Base-by-base conservation (phyloP, 441 rosid genomes). In the Brassica balearica region DNA sequence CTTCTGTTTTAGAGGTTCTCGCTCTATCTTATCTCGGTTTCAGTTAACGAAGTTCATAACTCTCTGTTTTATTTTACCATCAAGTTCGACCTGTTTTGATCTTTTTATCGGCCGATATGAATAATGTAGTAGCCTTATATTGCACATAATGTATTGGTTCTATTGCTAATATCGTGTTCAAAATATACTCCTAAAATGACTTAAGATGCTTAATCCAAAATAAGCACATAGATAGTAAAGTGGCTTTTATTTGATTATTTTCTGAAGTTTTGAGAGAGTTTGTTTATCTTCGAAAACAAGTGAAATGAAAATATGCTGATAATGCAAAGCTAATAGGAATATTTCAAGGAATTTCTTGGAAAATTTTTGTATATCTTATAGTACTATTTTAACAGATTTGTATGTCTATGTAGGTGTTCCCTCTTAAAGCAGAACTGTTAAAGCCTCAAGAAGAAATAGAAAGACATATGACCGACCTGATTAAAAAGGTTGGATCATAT, bases 391-490 rank as follows among this genome's bases (percentile, higher is more conserved):
- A n/a, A 69, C 56, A 10, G 36, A 11, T 23, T 55, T 71, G 14
- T 65, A 34, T 69, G 60, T 59, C 51, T 15, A 10, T 77, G 82
- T 84, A 93, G 97, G 93, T 93, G 65, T 91, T 91, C 64, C 94
- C 97, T 32, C 86, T 88, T 72, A 90, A 88, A 80, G 83, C 79
- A 66, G 97, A 93, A 76, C 90, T 91, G 56, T 85, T 93, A 86
- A 90, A 84, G 79, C 98, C 98, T 71, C 88, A 86, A 75, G 98
- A 93, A 75, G 94, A 90, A 83, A 91, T 93, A 95, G 98, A 93
- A 68, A 89, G 88, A 43, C 92, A 89, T 82, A 88, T 91, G 74
- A 89, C 97, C 14, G 92, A 90, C 83, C 80, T 90, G 77, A 91
- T 93, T 71, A 91, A 90, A 80, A 91, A 88, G 83, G 98, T 91